A percentile compares a stretch with the other conserved stretches of the same genome.
Evolutionary conservation across 345 rosid species (phyloP).

Genomic region (Garcia nutans): DNA sequence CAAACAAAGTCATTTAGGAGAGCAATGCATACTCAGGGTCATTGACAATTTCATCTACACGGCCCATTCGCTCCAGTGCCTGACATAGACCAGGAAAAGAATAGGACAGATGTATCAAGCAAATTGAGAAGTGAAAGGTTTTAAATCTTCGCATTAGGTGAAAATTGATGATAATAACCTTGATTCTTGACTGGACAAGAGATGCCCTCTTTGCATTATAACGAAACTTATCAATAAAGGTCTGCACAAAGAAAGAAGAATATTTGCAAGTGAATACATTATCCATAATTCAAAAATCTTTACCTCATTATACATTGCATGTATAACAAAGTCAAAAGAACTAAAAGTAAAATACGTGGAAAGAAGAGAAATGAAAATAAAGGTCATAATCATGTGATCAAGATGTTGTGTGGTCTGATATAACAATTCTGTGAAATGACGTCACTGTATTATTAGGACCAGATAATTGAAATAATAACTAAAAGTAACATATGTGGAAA

Average conservation of each 20-base stretch:
- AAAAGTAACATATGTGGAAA: neutral
- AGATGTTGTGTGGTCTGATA: neutral
- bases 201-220: constrained; percentile 99
- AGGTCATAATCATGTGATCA: neutral
- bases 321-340: neutral
- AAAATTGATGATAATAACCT: constrained; percentile 48
- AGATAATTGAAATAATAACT: neutral
- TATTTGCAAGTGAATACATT: constrained; percentile 13
- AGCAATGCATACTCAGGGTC: constrained; percentile 85
- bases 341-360: neutral
- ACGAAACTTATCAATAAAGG: constrained; percentile 97
- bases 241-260: constrained; percentile 42
- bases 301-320: neutral
- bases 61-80: constrained; percentile 93
- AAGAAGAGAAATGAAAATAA: neutral
- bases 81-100: constrained; percentile 30
- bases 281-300: constrained; percentile 11
- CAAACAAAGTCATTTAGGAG: constrained; percentile 15
- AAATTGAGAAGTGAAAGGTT: neutral
- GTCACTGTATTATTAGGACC: neutral
- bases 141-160: constrained; percentile 2
- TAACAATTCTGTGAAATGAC: neutral
- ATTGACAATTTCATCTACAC: constrained; percentile 86
- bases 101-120: neutral
- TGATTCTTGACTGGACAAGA: constrained; percentile 98